phyloP scores from a whole-genome alignment of 2,329 filamentous ascomycete genomes.

The Trichoderma sp. region DNA sequence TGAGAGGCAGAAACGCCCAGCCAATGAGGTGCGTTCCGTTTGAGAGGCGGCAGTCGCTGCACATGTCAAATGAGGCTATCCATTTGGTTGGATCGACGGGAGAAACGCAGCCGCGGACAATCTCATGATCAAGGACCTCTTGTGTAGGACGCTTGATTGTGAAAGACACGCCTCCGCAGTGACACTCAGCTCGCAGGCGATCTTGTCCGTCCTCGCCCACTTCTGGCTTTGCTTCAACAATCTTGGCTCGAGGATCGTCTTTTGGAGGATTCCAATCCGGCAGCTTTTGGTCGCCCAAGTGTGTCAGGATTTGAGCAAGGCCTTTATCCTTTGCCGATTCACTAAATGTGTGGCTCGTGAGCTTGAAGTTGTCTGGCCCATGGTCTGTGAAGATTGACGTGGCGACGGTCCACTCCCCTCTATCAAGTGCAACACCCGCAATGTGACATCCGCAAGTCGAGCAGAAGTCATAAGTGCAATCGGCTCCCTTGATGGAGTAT shows the following conservation, averaged over 20 bases:
- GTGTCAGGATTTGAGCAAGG: conserved; percentile 36
- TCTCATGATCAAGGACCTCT: conserved; percentile 30
- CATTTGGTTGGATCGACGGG: conserved; percentile 41
- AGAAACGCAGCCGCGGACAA: conserved; percentile 36
- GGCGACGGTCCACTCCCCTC: conserved; percentile 38
- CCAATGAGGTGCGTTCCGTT: conserved; percentile 41
- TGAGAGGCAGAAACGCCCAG: conserved; percentile 43
- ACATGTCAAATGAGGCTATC: conserved; percentile 41
- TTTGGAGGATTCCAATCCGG: conserved; percentile 37
- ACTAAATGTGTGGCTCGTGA: conserved; percentile 38
- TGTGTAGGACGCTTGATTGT: conserved; percentile 40
- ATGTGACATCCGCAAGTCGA: conserved; percentile 46
- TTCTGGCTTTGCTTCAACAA: conserved; percentile 31
- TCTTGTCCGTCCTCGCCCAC: conserved; percentile 37
- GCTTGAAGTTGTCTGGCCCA: conserved; percentile 34
- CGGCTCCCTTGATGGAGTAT: conserved; percentile 33
- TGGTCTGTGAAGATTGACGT: conserved; percentile 41
- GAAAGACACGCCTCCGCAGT: conserved; percentile 48
- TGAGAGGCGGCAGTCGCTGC: conserved; percentile 44
- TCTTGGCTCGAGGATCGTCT: conserved; percentile 27
- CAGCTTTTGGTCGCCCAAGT: conserved; percentile 32
- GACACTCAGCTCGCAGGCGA: conserved; percentile 43
- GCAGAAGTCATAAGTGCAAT: conserved; percentile 43
- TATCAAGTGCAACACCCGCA: conserved; percentile 34
- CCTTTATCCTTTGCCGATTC: conserved; percentile 38